phyloP scores from a whole-genome alignment of 2,329 filamentous ascomycete species.

The Ceratocystis cacaofunesta region DNA sequence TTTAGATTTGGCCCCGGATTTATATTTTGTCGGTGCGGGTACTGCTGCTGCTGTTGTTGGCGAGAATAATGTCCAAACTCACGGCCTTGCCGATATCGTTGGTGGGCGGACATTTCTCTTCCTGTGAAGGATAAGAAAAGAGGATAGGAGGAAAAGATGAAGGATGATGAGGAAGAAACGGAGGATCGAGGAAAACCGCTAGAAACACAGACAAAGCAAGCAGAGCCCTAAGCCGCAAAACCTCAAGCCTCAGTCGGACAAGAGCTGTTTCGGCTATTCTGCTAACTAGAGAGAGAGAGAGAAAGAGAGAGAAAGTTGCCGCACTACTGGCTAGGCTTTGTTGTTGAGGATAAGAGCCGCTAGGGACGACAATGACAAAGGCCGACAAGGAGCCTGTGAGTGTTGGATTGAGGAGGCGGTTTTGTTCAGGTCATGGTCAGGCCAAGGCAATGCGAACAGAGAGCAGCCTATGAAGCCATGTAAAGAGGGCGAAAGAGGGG shows the following conservation, averaged over 20 bases:
- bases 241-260: neutral
- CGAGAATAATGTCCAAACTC: conserved; percentile 4
- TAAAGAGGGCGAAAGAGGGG: no score
- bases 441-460: no score
- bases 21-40: neutral
- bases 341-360: no score
- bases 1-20: neutral
- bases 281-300: neutral
- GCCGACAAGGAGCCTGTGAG: no score
- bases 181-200: neutral
- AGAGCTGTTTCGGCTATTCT: neutral
- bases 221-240: no score
- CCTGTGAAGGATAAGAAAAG: neutral
- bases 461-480: no score
- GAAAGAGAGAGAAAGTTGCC: neutral
- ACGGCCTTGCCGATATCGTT: conserved; percentile 7
- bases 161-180: neutral
- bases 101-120: conserved; percentile 5
- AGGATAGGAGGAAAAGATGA: neutral
- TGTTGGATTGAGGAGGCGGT: no score
- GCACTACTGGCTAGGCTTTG: no score
- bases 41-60: neutral
- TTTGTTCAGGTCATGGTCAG: no score
- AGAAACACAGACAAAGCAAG: neutral
- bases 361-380: no score